Evolutionary conservation across 73 alveolate species (phyloP).

Genomic region (Breviolum minutum): DNA sequence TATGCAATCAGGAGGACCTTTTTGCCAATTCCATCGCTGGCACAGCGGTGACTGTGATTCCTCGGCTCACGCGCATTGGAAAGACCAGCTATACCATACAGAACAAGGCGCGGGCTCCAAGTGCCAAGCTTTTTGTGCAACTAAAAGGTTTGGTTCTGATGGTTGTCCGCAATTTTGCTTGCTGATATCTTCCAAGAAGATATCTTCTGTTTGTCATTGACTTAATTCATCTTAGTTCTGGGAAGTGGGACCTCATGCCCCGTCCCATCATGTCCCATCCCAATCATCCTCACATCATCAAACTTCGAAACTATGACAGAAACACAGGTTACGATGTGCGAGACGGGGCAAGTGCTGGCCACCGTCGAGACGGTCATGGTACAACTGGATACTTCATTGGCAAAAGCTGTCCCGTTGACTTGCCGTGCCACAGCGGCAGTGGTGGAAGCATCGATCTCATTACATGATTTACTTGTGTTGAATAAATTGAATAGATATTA

Average conservation of each 20-base stretch:
- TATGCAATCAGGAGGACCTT: not conserved
- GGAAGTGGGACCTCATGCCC: too few species aligned
- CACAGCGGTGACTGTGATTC: constrained; percentile 5
- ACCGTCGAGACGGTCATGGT: constrained; percentile 60
- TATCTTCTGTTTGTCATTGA: too few species aligned
- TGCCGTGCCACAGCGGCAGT: not conserved
- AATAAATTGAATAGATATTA: too few species aligned
- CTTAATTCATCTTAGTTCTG: too few species aligned
- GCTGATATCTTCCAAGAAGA: too few species aligned
- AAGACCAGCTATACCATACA: constrained; percentile 74
- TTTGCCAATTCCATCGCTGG: constrained; percentile 4
- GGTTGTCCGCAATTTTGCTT: too few species aligned
- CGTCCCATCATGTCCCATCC: too few species aligned
- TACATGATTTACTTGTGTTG: not conserved
- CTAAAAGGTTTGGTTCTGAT: too few species aligned
- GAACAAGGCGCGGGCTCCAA: not conserved
- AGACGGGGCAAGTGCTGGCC: constrained; percentile 1
- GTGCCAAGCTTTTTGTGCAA: too few species aligned
- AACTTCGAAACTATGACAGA: not conserved
- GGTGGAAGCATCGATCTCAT: not conserved
- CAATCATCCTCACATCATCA: not conserved
- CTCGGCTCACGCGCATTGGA: constrained; percentile 43
- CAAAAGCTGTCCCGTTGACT: constrained; percentile 12
- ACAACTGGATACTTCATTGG: constrained; percentile 17
- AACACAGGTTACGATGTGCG: not conserved